phyloP scores from a whole-genome alignment of 495 filamentous ascomycete genomes.

The Bacidia gigantensis region DNA sequence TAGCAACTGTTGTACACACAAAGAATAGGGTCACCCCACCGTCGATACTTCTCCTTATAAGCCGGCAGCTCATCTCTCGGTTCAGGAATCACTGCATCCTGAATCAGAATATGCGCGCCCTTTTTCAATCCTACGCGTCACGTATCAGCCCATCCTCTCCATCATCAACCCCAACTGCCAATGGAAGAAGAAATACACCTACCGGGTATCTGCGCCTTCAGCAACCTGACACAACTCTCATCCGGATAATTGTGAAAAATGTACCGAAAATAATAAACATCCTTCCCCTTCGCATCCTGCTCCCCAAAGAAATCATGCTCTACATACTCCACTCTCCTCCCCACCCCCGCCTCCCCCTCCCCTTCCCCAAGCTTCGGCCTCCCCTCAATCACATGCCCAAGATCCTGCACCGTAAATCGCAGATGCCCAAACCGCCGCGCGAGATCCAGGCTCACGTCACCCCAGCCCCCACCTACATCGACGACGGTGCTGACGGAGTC shows the following conservation, averaged over 20 bases:
- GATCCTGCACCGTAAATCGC: slow-evolving; percentile 40
- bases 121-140: slow-evolving; percentile 33
- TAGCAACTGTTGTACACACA: not conserved
- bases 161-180: not conserved
- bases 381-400: slow-evolving; percentile 30
- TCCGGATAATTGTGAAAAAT: slow-evolving; percentile 32
- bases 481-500: slow-evolving; percentile 15
- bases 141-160: not conserved
- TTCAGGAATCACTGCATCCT: slow-evolving; percentile 29
- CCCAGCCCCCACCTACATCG: slow-evolving; percentile 25
- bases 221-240: slow-evolving; percentile 27
- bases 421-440: slow-evolving; percentile 18
- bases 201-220: slow-evolving; percentile 32
- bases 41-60: not conserved
- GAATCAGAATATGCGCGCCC: slow-evolving; percentile 35
- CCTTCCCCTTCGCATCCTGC: slow-evolving; percentile 30
- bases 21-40: not conserved
- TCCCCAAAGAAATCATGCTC: slow-evolving; percentile 40
- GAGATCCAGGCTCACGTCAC: slow-evolving; percentile 20
- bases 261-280: slow-evolving; percentile 37
- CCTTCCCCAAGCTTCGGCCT: slow-evolving; percentile 18
- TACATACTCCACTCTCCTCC: slow-evolving; percentile 28
- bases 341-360: slow-evolving; percentile 20
- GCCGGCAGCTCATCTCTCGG: slow-evolving; percentile 11
- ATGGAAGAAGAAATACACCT: not conserved